Evolutionary conservation across 2,329 filamentous ascomycete genomes (phyloP).

Genomic region (Acrocalymma vagum): DNA sequence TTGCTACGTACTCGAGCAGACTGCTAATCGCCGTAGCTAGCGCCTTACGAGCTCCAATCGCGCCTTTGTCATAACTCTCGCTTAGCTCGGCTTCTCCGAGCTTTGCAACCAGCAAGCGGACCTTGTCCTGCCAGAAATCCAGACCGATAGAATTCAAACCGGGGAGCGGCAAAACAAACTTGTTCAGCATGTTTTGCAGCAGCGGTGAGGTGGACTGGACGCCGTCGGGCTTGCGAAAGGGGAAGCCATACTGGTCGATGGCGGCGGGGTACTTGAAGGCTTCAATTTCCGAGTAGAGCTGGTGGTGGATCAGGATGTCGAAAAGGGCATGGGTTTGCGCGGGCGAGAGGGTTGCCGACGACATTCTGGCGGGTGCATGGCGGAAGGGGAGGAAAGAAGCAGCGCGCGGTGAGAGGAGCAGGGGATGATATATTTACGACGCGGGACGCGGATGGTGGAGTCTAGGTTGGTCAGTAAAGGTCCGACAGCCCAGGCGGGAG

Average conservation of each 20-base stretch:
- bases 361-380: slow-evolving; percentile 19
- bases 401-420: too few relatives aligned
- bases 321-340: slow-evolving; percentile 60
- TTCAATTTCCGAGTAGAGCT: slow-evolving; percentile 72
- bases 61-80: slow-evolving; percentile 83
- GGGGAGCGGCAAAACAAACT: slow-evolving; percentile 71
- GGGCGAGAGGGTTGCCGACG: slow-evolving; percentile 47
- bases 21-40: slow-evolving; percentile 75
- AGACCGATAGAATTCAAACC: slow-evolving; percentile 69
- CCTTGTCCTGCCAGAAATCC: slow-evolving; percentile 54
- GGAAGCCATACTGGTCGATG: slow-evolving; percentile 74
- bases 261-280: slow-evolving; percentile 72
- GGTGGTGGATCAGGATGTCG: slow-evolving; percentile 63
- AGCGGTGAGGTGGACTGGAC: slow-evolving; percentile 67
- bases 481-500: too few relatives aligned
- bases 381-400: slow-evolving; percentile 7
- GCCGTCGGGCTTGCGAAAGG: slow-evolving; percentile 63
- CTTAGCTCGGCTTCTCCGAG: slow-evolving; percentile 75
- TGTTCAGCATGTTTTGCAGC: slow-evolving; percentile 72
- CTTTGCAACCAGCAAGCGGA: slow-evolving; percentile 40
- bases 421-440: too few relatives aligned
- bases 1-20: slow-evolving; percentile 73
- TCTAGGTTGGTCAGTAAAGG: too few relatives aligned
- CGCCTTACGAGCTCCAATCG: slow-evolving; percentile 77
- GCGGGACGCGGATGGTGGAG: too few relatives aligned